Evolutionary conservation across 768 basidiomycete genomes (phyloP).

Genomic region (Panaeolus papilionaceus): DNA sequence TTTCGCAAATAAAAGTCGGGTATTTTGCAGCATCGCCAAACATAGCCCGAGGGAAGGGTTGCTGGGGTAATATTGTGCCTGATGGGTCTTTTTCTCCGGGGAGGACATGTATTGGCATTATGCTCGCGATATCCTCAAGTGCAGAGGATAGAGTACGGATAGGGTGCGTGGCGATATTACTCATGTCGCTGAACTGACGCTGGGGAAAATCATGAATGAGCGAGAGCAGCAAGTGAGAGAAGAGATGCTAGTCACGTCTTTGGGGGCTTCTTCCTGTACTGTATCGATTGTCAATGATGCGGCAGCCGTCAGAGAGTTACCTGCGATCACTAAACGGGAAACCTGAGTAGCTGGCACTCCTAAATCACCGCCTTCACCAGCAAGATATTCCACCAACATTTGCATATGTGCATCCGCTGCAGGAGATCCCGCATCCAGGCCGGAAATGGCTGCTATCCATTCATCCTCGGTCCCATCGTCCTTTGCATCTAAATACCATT

Average conservation of each 20-base stretch:
- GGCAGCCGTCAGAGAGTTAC: constrained; percentile 79
- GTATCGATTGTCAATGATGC: constrained; percentile 22
- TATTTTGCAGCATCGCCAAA: constrained; percentile 69
- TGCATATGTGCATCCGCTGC: constrained; percentile 77
- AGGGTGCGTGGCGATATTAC: constrained; percentile 76
- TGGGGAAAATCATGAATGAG: constrained; percentile 31
- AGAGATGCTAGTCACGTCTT: not conserved
- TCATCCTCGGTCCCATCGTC: constrained; percentile 49
- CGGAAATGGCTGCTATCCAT: constrained; percentile 89
- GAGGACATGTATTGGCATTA: constrained; percentile 86
- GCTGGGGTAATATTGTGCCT: constrained; percentile 91
- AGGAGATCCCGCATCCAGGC: constrained; percentile 76
- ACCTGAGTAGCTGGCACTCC: constrained; percentile 72
- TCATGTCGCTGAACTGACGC: constrained; percentile 67
- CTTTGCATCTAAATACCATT: constrained; percentile 18
- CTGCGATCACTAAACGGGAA: constrained; percentile 86
- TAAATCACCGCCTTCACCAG: constrained; percentile 84
- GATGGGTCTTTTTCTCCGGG: constrained; percentile 91
- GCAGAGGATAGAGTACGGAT: constrained; percentile 70
- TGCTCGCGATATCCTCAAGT: constrained; percentile 75
- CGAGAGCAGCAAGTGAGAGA: not conserved
- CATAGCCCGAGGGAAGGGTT: constrained; percentile 91
- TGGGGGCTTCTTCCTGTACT: not conserved
- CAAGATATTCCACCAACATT: constrained; percentile 89
- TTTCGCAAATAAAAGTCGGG: constrained; percentile 75